phyloP scores from a whole-genome alignment of 768 basidiomycete genomes.

The Russula olivacea region DNA sequence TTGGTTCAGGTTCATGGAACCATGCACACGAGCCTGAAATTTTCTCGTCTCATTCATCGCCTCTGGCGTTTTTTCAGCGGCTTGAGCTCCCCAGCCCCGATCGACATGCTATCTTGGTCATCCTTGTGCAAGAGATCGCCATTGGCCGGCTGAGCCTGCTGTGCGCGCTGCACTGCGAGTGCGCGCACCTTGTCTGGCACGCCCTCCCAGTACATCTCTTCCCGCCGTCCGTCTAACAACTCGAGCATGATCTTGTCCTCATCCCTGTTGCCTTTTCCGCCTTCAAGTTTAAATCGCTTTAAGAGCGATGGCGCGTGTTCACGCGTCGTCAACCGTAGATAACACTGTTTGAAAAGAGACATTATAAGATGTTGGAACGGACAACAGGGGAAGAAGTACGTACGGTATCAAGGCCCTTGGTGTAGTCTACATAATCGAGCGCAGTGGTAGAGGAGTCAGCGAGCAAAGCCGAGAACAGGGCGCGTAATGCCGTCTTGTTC shows the following conservation, averaged over 20 bases:
- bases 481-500: conserved; percentile 73
- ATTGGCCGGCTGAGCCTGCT: not conserved
- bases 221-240: conserved; percentile 54
- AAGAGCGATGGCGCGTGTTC: conserved; percentile 42
- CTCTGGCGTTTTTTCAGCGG: conserved; percentile 1
- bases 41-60: not conserved
- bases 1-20: not conserved
- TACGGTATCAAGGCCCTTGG: conserved; percentile 70
- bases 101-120: not conserved
- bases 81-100: not conserved
- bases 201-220: conserved; percentile 73
- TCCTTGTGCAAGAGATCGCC: not conserved
- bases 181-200: conserved; percentile 66
- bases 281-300: conserved; percentile 36
- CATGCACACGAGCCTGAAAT: not conserved
- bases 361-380: not conserved
- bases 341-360: conserved; percentile 44
- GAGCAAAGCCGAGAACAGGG: conserved; percentile 47
- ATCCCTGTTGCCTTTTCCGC: conserved; percentile 2
- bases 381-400: conserved; percentile 25
- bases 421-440: conserved; percentile 77
- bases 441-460: conserved; percentile 33
- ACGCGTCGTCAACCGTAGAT: conserved; percentile 59
- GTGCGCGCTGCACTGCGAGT: conserved; percentile 51
- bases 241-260: conserved; percentile 42